Evolutionary conservation across 1,139 yeast species (phyloP).

Genomic region (Dujonia santamariae): DNA sequence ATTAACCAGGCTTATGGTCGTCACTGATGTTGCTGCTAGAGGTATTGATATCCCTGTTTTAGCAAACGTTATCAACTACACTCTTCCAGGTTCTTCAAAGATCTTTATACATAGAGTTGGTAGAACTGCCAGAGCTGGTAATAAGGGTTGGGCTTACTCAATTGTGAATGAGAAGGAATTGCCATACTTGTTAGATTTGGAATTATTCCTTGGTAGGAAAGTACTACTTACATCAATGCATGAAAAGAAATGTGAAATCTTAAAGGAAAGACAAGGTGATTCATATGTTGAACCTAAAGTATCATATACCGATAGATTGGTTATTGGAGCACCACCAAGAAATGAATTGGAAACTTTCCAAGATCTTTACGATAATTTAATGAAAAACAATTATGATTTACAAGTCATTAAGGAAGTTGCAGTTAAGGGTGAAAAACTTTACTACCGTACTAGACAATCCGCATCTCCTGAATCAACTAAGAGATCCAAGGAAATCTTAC

Average conservation of each 20-base stretch:
- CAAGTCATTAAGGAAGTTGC: slow-evolving; percentile 67
- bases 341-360: slow-evolving; percentile 63
- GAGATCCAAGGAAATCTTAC: slow-evolving; percentile 75
- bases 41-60: slow-evolving; percentile 98
- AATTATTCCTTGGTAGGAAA: slow-evolving; percentile 84
- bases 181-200: slow-evolving; percentile 88
- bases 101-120: slow-evolving; percentile 97
- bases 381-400: slow-evolving; percentile 70
- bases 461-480: slow-evolving; percentile 85
- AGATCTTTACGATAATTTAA: slow-evolving; percentile 66
- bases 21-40: slow-evolving; percentile 98
- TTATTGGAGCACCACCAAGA: slow-evolving; percentile 82
- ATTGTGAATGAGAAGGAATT: slow-evolving; percentile 81
- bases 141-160: slow-evolving; percentile 96
- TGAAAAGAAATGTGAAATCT: slow-evolving; percentile 54
- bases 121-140: slow-evolving; percentile 99
- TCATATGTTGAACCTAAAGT: slow-evolving; percentile 50
- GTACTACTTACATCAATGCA: slow-evolving; percentile 68
- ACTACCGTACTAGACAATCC: slow-evolving; percentile 78
- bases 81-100: slow-evolving; percentile 89
- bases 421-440: slow-evolving; percentile 81
- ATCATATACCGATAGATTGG: slow-evolving; percentile 73
- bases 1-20: slow-evolving; percentile 77
- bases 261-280: slow-evolving; percentile 43
- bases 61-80: slow-evolving; percentile 89